Evolutionary conservation across 2,329 filamentous ascomycete species (phyloP), one percentile per base, ranked within the genome.

Genomic region (Fusarium fracticaudum): DNA sequence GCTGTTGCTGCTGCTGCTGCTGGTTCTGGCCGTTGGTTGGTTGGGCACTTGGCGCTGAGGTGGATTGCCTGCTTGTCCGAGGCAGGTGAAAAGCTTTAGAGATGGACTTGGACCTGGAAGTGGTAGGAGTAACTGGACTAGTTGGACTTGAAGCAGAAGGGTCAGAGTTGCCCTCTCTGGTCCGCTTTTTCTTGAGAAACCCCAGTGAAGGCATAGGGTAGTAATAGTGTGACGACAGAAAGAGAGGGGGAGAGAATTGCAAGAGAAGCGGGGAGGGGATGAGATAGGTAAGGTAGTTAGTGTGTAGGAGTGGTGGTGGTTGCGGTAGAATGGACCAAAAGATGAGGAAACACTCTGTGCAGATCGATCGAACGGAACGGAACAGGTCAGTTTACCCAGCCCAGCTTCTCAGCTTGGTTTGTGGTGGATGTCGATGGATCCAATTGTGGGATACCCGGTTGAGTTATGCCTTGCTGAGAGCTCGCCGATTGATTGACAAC

Each of bases 171-270:
- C 91, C 93, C 87, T 98, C 95, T 91, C 95, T 97, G 86, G 95
- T 97, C 90, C 95, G 92, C 90, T 97, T 98, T 91, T 98, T 98
- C 90, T 98, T 98, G 83, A 98, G 91, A 83, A 98, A 95, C 85
- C 94, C 94, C 88, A 98, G 90, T 84, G 91, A 94, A 91, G 95
- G 96, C 96, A 99, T 98, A 81, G 80, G 83, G 68, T 53, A 61
- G 76, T 69, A 69, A 66, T 71, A 67, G 66, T 73, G 75, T 69
- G 72, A 75, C 57, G 64, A 59, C 64, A 67, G 71, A 59, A 67
- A 63, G 72, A 64, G 74, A 64, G 67, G 67, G 62, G 48, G 57
- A 55, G 60, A 37, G 60, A 50, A 50, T 59, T 55, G 43, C 41
- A 53, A 64, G 62, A 68, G 68, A 54, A 72, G 65, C 71, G 64